phyloP scores from a whole-genome alignment of 305 asterid species.

The Nicotiana rustica region DNA sequence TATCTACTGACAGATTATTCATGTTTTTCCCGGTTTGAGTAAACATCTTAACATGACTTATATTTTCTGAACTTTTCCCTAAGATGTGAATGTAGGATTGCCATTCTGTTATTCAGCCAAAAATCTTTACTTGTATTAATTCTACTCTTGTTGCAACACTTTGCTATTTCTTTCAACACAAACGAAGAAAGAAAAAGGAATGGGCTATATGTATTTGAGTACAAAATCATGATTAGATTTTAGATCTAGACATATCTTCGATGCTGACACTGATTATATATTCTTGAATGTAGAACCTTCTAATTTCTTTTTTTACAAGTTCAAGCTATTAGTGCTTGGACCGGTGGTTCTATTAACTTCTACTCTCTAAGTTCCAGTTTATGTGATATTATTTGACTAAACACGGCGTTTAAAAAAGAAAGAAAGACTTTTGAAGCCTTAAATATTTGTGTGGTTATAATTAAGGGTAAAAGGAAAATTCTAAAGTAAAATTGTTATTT shows the following conservation, averaged over 20 bases:
- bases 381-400: too few species aligned
- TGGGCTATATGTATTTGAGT: neutral
- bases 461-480: too few species aligned
- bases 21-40: neutral
- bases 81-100: neutral
- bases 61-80: neutral
- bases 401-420: too few species aligned
- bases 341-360: neutral
- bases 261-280: neutral
- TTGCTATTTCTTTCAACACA: neutral
- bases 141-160: neutral
- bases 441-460: too few species aligned
- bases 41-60: conserved; percentile 9
- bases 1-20: neutral
- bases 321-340: neutral
- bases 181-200: neutral
- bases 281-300: neutral
- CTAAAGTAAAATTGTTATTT: too few species aligned
- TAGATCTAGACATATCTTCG: neutral
- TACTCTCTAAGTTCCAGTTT: too few species aligned
- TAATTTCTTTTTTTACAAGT: neutral
- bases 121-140: neutral
- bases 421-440: too few species aligned
- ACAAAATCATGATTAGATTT: neutral
- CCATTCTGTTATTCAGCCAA: neutral